Conservation (phyloP, 257 asterid species). For the Avicennia marina region DNA sequence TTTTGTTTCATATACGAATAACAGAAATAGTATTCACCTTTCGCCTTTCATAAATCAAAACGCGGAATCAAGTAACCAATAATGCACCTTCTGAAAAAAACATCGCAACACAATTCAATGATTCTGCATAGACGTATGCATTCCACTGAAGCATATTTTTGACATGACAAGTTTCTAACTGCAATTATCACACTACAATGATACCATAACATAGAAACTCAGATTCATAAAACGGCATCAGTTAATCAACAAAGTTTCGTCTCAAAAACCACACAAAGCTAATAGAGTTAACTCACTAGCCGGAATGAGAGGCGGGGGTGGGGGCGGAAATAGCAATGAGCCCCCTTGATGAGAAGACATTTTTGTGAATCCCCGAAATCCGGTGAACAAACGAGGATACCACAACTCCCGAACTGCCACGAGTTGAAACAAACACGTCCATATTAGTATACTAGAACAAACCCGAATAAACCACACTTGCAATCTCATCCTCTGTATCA, state of each 20-base stretch:
- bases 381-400: conserved; percentile 47
- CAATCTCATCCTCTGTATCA: conserved; percentile 50
- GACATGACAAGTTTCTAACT: neutral
- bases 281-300: conserved; percentile 41
- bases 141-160: neutral
- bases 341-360: conserved; percentile 30
- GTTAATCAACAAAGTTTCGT: neutral
- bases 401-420: conserved; percentile 59
- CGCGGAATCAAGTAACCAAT: neutral
- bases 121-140: neutral
- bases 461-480: conserved; percentile 66
- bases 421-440: conserved; percentile 76
- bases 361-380: conserved; percentile 30
- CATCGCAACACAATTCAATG: conserved; percentile 12
- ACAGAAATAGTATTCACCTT: neutral
- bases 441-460: conserved; percentile 59
- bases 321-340: conserved; percentile 27
- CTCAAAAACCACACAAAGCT: neutral
- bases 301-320: conserved; percentile 25
- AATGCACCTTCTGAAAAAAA: conserved; percentile 8
- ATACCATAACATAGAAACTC: conserved; percentile 12
- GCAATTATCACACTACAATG: conserved; percentile 1
- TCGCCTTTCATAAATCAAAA: neutral
- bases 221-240: neutral
- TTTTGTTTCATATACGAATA: neutral